Evolutionary conservation across 2,329 filamentous ascomycete species (phyloP).

Genomic region (Colletotrichum sp.): DNA sequence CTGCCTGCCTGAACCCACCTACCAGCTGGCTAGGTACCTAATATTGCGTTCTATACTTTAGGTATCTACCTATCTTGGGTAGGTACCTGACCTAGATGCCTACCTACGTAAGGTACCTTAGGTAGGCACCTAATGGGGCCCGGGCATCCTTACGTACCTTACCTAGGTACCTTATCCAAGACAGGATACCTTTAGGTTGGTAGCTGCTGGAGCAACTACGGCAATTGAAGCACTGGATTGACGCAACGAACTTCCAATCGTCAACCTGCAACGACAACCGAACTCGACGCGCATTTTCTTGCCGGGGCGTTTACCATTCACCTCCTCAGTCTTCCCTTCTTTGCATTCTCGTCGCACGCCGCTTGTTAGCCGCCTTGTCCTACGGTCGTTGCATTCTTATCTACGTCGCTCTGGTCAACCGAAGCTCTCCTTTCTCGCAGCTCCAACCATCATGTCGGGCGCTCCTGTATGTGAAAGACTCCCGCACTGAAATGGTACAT

Average conservation of each 20-base stretch:
- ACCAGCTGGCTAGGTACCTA: no score
- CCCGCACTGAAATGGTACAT: neutral
- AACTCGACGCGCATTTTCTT: neutral
- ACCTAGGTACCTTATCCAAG: neutral
- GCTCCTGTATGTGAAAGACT: constrained; percentile 37
- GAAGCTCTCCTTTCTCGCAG: neutral
- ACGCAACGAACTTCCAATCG: neutral
- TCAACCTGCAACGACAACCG: neutral
- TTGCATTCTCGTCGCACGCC: neutral
- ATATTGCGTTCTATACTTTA: no score
- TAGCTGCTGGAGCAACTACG: neutral
- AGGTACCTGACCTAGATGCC: no score
- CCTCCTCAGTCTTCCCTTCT: neutral
- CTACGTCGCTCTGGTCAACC: neutral
- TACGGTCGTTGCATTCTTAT: neutral
- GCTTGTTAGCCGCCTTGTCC: neutral
- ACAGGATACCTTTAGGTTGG: neutral
- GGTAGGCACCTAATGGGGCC: neutral
- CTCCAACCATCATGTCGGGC: constrained; percentile 39
- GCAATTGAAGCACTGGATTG: neutral
- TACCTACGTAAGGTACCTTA: neutral
- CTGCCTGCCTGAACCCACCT: no score
- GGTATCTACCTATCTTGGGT: no score
- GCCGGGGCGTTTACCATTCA: neutral
- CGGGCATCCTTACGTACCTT: neutral